Evolutionary conservation across 306 rosid species (phyloP).

Genomic region (Benincasa hispida): DNA sequence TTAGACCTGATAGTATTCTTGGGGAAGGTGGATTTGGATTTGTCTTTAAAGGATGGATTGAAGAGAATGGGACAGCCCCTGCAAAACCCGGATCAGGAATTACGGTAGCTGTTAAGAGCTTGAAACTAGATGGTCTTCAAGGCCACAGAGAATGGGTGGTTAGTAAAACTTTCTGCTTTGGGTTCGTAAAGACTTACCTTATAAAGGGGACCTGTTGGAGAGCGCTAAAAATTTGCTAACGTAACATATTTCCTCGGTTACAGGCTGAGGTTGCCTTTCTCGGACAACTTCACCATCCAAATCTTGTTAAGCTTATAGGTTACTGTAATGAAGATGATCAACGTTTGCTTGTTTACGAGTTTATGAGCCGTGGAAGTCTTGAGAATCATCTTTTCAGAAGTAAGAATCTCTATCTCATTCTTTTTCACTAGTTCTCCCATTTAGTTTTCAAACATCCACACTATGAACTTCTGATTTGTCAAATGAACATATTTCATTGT

Average conservation of each 20-base stretch:
- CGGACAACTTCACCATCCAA: slow-evolving; percentile 95
- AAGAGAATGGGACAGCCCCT: slow-evolving; percentile 92
- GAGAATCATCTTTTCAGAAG: slow-evolving; percentile 96
- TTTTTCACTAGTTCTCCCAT: background rate
- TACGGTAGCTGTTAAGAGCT: slow-evolving; percentile 90
- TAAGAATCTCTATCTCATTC: slow-evolving; percentile 26
- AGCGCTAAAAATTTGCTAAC: slow-evolving; percentile 11
- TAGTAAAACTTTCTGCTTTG: slow-evolving; percentile 64
- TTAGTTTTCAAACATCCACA: background rate
- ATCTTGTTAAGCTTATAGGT: slow-evolving; percentile 90
- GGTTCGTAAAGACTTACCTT: background rate
- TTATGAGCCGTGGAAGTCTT: slow-evolving; percentile 95
- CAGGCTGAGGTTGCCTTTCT: slow-evolving; percentile 97
- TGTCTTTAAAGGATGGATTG: slow-evolving; percentile 97
- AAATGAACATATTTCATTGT: background rate
- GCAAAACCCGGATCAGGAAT: slow-evolving; percentile 90
- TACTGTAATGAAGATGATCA: slow-evolving; percentile 91
- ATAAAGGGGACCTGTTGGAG: slow-evolving; percentile 4
- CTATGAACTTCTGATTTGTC: background rate
- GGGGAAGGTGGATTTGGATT: slow-evolving; percentile 97
- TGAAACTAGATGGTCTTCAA: slow-evolving; percentile 92
- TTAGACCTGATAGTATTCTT: slow-evolving; percentile 96
- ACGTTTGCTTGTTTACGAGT: slow-evolving; percentile 82
- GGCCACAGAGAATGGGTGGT: slow-evolving; percentile 99
- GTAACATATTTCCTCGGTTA: slow-evolving; percentile 2